Percentiles rank a stretch among this genome's conserved stretches.
phyloP scores from a whole-genome alignment of 176 grass and related monocot genomes.

The Eremochloa ophiuroides region DNA sequence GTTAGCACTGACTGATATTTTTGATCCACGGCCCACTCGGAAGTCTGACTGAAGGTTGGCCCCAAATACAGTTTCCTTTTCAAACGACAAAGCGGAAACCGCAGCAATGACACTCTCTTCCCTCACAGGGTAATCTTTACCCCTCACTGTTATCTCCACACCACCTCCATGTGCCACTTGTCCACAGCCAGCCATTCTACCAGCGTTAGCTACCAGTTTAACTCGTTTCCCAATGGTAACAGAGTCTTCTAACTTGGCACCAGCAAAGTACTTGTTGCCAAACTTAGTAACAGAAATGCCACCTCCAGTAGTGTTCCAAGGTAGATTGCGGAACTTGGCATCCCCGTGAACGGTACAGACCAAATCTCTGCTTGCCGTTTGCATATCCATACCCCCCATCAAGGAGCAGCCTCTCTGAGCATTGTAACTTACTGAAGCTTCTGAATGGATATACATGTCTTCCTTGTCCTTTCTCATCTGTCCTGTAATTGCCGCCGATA shows the following conservation, averaged over 20 bases:
- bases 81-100: conserved; percentile 47
- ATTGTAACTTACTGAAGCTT: conserved; percentile 52
- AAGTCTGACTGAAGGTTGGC: conserved; percentile 73
- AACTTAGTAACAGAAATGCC: conserved; percentile 80
- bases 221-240: conserved; percentile 44
- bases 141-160: conserved; percentile 59
- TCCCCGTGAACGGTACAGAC: conserved; percentile 65
- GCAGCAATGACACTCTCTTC: conserved; percentile 55
- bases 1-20: conserved; percentile 65
- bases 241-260: conserved; percentile 72
- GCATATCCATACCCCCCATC: conserved; percentile 53
- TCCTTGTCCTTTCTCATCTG: conserved; percentile 96
- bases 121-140: conserved; percentile 80
- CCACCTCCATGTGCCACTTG: conserved; percentile 68
- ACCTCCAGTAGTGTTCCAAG: conserved; percentile 62
- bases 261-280: conserved; percentile 58
- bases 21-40: conserved; percentile 45
- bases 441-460: conserved; percentile 77
- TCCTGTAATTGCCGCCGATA: conserved; percentile 46
- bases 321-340: conserved; percentile 51
- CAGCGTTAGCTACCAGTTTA: conserved; percentile 37
- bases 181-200: conserved; percentile 63
- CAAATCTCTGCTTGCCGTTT: conserved; percentile 70
- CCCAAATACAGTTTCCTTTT: conserved; percentile 61
- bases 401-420: conserved; percentile 39